Conservation (phyloP, 805 yeast genomes). For the Spathaspora hagerdaliae region DNA sequence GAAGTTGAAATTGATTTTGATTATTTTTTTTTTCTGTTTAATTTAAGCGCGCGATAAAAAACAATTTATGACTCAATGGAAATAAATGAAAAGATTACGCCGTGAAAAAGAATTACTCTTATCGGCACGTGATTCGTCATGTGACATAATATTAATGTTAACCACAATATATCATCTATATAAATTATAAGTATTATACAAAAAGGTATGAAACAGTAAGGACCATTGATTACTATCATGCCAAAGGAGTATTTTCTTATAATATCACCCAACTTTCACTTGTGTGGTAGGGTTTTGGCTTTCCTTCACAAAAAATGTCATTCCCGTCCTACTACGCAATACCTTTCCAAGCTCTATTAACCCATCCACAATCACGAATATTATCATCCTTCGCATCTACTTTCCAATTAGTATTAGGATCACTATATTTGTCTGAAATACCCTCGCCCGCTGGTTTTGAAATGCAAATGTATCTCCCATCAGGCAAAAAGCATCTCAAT, state of each 20-base stretch:
- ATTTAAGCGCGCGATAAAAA: background rate
- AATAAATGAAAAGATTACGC: background rate
- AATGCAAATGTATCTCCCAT: constrained; percentile 69
- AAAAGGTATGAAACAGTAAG: too few species aligned
- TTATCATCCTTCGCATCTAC: constrained; percentile 49
- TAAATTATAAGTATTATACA: too few species aligned
- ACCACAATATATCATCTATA: too few species aligned
- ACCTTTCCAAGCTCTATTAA: constrained; percentile 65
- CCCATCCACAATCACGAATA: constrained; percentile 83
- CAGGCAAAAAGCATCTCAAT: constrained; percentile 73
- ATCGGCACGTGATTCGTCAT: constrained; percentile 3
- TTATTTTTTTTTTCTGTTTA: background rate
- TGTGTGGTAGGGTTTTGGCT: background rate
- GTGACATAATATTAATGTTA: background rate
- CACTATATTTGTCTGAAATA: constrained; percentile 26
- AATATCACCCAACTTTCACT: background rate
- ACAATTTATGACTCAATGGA: constrained; percentile 1
- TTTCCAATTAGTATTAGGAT: constrained; percentile 43
- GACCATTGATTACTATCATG: background rate
- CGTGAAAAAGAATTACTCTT: background rate
- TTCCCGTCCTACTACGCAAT: constrained; percentile 6
- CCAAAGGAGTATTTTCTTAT: background rate
- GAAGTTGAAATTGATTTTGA: background rate
- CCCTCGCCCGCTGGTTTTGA: constrained; percentile 64
- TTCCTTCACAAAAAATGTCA: background rate